phyloP scores from a whole-genome alignment of 2,329 filamentous ascomycete species.

The Penicillium sp. region DNA sequence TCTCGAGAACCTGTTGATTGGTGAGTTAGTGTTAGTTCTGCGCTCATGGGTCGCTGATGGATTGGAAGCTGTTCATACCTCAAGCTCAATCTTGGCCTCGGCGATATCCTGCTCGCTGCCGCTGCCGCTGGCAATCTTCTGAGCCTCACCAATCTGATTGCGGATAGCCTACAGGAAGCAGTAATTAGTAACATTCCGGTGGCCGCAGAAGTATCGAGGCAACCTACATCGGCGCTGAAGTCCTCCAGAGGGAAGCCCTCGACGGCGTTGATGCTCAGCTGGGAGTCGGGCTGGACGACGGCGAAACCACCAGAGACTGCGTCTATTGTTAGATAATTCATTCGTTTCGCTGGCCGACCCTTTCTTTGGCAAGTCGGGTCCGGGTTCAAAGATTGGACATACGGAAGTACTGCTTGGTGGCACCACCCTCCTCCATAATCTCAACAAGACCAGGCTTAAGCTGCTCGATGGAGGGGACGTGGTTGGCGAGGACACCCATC shows the following conservation, averaged over 20 bases:
- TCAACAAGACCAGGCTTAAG: slow-evolving; percentile 95
- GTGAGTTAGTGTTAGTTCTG: slow-evolving; percentile 10
- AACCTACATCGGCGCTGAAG: slow-evolving; percentile 79
- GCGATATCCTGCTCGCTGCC: slow-evolving; percentile 97
- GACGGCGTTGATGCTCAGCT: slow-evolving; percentile 96
- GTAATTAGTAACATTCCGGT: slow-evolving; percentile 8
- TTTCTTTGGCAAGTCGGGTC: slow-evolving; percentile 3
- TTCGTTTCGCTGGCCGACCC: slow-evolving; percentile 8
- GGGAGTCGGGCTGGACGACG: slow-evolving; percentile 91
- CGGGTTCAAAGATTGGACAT: slow-evolving; percentile 49
- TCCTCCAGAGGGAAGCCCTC: slow-evolving; percentile 95
- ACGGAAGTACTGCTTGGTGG: slow-evolving; percentile 98
- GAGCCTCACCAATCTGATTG: slow-evolving; percentile 89
- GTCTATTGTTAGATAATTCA: slow-evolving; percentile 23
- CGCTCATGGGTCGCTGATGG: not conserved
- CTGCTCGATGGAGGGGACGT: slow-evolving; percentile 98
- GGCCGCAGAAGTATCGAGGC: not conserved
- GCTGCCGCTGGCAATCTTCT: slow-evolving; percentile 88
- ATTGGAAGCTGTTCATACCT: slow-evolving; percentile 64
- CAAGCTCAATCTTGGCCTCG: slow-evolving; percentile 98
- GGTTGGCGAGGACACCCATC: slow-evolving; percentile 99
- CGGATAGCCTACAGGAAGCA: slow-evolving; percentile 65
- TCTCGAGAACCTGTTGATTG: slow-evolving; percentile 51
- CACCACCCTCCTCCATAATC: slow-evolving; percentile 88
- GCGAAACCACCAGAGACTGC: slow-evolving; percentile 95